These are phyloP conservation scores for Flaveria ramosissima DNA, from an alignment of 129 eudicot genomes.

Conservation along the genomic window DNA sequence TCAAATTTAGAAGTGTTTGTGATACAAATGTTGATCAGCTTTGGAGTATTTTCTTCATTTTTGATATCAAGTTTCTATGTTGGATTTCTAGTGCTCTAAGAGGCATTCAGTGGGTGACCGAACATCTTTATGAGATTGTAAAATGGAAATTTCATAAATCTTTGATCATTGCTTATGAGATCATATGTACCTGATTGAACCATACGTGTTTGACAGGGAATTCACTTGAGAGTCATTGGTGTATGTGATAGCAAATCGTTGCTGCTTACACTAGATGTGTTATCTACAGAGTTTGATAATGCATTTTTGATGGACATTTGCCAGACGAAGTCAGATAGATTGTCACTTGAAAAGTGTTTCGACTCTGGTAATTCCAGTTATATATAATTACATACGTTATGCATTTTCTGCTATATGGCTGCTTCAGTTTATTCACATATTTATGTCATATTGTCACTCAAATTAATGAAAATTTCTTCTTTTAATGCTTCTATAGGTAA, in stretches of 20 bases:
- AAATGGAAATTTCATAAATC: neutral
- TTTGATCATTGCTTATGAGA: neutral
- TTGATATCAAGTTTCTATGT: neutral
- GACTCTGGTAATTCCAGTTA: slow-evolving; percentile 46
- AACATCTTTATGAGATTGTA: neutral
- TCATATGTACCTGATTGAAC: slow-evolving; percentile 6
- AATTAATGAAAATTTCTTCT: neutral
- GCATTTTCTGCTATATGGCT: slow-evolving; percentile 5
- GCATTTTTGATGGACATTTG: slow-evolving; percentile 54
- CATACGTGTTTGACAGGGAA: slow-evolving; percentile 52
- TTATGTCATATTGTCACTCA: neutral
- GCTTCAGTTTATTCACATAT: neutral
- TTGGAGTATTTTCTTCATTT: neutral
- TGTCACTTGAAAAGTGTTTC: slow-evolving; percentile 51
- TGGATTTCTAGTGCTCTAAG: neutral
- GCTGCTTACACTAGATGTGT: slow-evolving; percentile 55
- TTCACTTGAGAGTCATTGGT: slow-evolving; percentile 81
- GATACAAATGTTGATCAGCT: neutral
- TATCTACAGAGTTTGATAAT: slow-evolving; percentile 69
- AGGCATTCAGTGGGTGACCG: neutral
- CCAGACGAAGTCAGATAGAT: slow-evolving; percentile 52
- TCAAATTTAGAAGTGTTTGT: neutral
- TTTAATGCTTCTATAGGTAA: slow-evolving; percentile 45
- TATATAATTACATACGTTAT: neutral
- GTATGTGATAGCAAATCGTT: slow-evolving; percentile 78